A percentile compares a stretch with the other conserved stretches of the same genome.
These are phyloP conservation scores for Sporothrix schenckii DNA, from an alignment of 2,329 filamentous ascomycete species.

Conservation along the genomic window DNA sequence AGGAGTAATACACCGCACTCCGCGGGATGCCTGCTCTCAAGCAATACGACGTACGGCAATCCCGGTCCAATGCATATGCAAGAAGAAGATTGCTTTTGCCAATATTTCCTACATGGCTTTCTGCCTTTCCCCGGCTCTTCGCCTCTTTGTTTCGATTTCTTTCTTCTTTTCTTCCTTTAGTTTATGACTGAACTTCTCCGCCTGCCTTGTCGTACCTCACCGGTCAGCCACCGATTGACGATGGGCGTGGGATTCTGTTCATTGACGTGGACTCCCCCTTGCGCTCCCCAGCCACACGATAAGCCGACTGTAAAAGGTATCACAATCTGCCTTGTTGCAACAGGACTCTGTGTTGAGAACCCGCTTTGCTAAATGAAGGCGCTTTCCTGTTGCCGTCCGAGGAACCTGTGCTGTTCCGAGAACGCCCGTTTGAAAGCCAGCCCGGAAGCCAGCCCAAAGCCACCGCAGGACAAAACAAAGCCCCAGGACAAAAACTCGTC, in stretches of 20 bases:
- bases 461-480: neutral
- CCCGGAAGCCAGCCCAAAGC: neutral
- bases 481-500: neutral
- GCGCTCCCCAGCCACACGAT: conserved; percentile 10
- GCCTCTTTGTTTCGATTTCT: neutral
- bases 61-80: neutral
- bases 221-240: neutral
- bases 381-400: neutral
- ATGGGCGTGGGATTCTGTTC: neutral
- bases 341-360: neutral
- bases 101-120: conserved; percentile 11
- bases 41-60: neutral
- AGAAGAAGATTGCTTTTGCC: neutral
- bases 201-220: neutral
- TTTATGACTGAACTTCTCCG: neutral
- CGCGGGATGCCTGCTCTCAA: neutral
- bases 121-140: neutral
- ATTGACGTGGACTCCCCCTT: too few species aligned
- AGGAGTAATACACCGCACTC: neutral
- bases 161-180: neutral
- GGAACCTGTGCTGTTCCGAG: neutral
- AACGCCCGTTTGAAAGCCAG: conserved; percentile 12
- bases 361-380: neutral
- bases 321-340: neutral
- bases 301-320: neutral